Base-by-base conservation (phyloP, 2,329 filamentous ascomycete species). In the Arthroderma sp. region DNA sequence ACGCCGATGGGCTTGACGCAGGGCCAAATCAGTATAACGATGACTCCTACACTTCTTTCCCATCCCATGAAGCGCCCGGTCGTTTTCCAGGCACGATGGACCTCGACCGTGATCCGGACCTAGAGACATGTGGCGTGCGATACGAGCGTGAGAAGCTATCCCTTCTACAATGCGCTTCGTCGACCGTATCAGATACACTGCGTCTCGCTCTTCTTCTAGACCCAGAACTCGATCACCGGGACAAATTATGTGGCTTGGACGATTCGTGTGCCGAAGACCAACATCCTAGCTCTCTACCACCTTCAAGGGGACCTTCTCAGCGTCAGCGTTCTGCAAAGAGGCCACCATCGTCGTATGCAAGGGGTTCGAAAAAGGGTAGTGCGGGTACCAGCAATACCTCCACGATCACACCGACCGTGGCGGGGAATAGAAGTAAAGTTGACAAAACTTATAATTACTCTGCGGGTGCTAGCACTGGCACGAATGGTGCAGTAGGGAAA, bases 81-180 rank as follows among this genome's bases (percentile, higher is more conserved):
- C 15, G 15, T 22, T 22, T 22, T 22, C 15, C 1, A 22, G 15
- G 15, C 15, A 22, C 47, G 11, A 41, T 29, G 15, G 15, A 22
- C 15, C 15, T 22, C 15, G 6, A 46, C 39, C 40, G 36, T 9
- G 51, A 58, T 38, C 15, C 15, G 2, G 48, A 53, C 8, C 44
- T 47, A 56, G 29, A 36, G 8, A 34, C 36, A 10, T 49, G 50
- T 36, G 51, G 53, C 40, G 47, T 66, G 32, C 64, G 65, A 32
- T 45, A 53, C 15, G 63, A 64, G 40, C 57, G 65, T 9, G 63
- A 68, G 44, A 59, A 61, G 4, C 60, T 67, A 45, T 63, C 64
- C 15, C 58, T 62, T 36, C 47, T 66, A 10, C 65, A 67, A 50
- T 66, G 63, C 48, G 58, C 59, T 39, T 51, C 61, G 7, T 52